Percentiles rank a stretch among this genome's conserved stretches.
Conservation (phyloP, 805 yeast genomes). For the Wickerhamomyces tratensis region DNA sequence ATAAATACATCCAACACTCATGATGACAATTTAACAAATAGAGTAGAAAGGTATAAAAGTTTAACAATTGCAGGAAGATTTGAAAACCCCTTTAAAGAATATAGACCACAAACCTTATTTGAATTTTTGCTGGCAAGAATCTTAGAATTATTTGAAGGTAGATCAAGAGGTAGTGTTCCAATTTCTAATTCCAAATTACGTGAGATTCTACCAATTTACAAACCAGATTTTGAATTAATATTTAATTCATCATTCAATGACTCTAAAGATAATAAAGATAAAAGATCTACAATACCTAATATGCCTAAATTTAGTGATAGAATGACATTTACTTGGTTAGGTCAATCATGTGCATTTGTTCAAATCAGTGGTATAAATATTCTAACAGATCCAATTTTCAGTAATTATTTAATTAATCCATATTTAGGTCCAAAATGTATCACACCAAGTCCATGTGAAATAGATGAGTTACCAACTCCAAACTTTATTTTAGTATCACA, state of each 20-base stretch:
- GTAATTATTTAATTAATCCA: conserved; percentile 50
- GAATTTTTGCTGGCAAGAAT: conserved; percentile 74
- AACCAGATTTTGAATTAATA: conserved; percentile 33
- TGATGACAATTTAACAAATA: conserved; percentile 9
- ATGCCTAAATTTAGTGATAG: conserved; percentile 32
- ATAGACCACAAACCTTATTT: conserved; percentile 80
- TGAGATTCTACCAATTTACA: conserved; percentile 45
- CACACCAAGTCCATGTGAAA: conserved; percentile 61
- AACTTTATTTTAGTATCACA: conserved; percentile 78
- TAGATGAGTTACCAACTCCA: conserved; percentile 56
- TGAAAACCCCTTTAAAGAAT: conserved; percentile 87
- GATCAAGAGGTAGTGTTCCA: conserved; percentile 53
- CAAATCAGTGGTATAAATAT: conserved; percentile 66
- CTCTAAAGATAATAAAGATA: conserved; percentile 2
- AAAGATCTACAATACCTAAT: conserved; percentile 1
- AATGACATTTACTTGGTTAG: conserved; percentile 79
- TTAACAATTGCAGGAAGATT: conserved; percentile 63
- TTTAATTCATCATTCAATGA: conserved; percentile 8
- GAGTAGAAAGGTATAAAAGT: conserved; percentile 29
- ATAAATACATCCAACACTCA: neutral
- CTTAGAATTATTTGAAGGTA: conserved; percentile 55
- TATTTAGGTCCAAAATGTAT: conserved; percentile 77
- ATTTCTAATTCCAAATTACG: conserved; percentile 34
- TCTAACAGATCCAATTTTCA: conserved; percentile 79
- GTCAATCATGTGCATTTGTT: conserved; percentile 78